Evolutionary conservation across 2,329 filamentous ascomycete genomes (phyloP).

Genomic region (Pseudogymnoascus verrucosus): DNA sequence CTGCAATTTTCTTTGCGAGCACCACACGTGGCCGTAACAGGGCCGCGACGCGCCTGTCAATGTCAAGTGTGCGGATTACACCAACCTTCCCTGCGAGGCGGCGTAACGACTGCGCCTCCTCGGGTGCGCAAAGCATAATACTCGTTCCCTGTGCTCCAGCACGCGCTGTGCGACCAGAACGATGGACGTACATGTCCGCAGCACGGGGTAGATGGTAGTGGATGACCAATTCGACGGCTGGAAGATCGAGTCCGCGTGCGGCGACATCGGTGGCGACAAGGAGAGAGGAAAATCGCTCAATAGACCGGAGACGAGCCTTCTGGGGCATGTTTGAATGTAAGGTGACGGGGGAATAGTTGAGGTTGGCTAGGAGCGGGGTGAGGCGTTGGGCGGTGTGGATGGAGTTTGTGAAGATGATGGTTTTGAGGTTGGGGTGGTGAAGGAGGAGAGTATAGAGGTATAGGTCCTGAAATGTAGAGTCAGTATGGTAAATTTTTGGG

Average conservation of each 20-base stretch:
- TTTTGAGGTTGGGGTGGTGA: conserved; percentile 71
- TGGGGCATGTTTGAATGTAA: conserved; percentile 94
- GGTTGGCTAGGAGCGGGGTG: conserved; percentile 72
- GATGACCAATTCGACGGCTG: conserved; percentile 77
- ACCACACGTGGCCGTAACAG: conserved; percentile 69
- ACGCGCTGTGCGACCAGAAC: conserved; percentile 88
- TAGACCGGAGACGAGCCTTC: conserved; percentile 85
- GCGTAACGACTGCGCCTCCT: conserved; percentile 79
- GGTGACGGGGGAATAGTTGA: conserved; percentile 66
- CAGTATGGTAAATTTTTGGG: conserved; percentile 15
- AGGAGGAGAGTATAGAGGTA: conserved; percentile 85
- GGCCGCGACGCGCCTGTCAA: conserved; percentile 71
- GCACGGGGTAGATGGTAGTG: conserved; percentile 93
- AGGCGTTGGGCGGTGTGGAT: conserved; percentile 86
- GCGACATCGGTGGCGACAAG: conserved; percentile 91
- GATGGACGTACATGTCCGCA: conserved; percentile 90
- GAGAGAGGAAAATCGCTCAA: conserved; percentile 75
- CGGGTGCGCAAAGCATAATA: conserved; percentile 81
- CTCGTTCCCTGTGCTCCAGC: conserved; percentile 70
- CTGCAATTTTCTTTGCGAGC: conserved; percentile 80
- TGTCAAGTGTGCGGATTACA: conserved; percentile 71
- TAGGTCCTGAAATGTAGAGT: conserved; percentile 53
- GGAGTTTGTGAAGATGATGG: conserved; percentile 90
- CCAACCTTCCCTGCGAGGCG: conserved; percentile 80
- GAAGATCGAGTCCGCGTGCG: conserved; percentile 87